Conservation (phyloP, 768 basidiomycete genomes). For the Leucocoprinus sp. region DNA sequence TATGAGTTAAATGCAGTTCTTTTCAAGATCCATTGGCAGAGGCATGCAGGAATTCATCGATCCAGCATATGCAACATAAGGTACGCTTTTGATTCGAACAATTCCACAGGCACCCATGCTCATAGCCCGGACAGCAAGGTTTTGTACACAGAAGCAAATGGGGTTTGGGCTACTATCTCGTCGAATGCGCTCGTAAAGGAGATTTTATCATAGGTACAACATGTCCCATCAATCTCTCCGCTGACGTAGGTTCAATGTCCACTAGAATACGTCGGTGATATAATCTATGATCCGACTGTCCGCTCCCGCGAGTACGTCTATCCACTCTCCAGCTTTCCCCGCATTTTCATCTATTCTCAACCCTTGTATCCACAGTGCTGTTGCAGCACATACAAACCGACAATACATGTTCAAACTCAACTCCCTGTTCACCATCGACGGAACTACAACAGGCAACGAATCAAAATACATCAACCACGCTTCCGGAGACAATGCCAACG, state of each 20-base stretch:
- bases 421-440: conserved; percentile 8
- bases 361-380: not conserved
- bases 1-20: not conserved
- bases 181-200: conserved; percentile 7
- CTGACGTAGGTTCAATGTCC: not conserved
- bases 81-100: not conserved
- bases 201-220: conserved; percentile 13
- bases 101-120: too few relatives aligned
- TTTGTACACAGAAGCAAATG: conserved; percentile 8
- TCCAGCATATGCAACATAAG: conserved; percentile 9
- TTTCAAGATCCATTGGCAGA: not conserved
- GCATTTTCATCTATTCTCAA: not conserved
- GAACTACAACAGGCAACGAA: conserved; percentile 9
- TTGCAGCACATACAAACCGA: conserved; percentile 8
- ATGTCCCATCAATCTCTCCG: not conserved
- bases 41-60: conserved; percentile 5
- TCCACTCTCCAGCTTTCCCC: not conserved
- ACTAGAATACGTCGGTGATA: conserved; percentile 14
- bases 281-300: conserved; percentile 12
- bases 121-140: not conserved
- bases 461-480: conserved; percentile 13
- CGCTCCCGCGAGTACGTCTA: conserved; percentile 13
- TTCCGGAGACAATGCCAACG: conserved; percentile 3
- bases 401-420: conserved; percentile 16
- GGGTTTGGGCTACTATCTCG: conserved; percentile 12